Percentiles rank a stretch among this genome's conserved stretches.
These are phyloP conservation scores for Chiua virens DNA, from an alignment of 768 basidiomycete species.

Conservation along the genomic window DNA sequence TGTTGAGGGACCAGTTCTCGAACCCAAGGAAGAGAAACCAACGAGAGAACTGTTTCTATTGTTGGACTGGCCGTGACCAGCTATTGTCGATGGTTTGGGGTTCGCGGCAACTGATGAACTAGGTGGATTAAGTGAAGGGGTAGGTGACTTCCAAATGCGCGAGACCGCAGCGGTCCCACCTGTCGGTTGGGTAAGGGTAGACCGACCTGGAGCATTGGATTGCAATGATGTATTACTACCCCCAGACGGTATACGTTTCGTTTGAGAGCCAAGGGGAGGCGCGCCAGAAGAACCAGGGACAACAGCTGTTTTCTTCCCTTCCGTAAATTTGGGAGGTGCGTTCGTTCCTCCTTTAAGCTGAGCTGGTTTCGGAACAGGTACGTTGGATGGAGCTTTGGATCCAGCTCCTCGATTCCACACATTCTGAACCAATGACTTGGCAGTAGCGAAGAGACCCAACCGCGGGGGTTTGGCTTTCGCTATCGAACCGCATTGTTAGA, in stretches of 20 bases:
- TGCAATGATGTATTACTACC: conserved; percentile 7
- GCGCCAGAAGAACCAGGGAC: conserved; percentile 23
- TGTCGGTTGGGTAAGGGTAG: conserved; percentile 13
- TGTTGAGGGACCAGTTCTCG: conserved; percentile 29
- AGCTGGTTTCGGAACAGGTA: conserved; percentile 29
- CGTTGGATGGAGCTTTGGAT: conserved; percentile 26
- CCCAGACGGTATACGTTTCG: conserved; percentile 17
- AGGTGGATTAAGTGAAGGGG: conserved; percentile 15
- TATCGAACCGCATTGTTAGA: conserved; percentile 27
- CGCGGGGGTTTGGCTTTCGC: conserved; percentile 45
- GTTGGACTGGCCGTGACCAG: conserved; percentile 16
- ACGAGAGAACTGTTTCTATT: conserved; percentile 15
- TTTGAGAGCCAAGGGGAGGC: conserved; percentile 19
- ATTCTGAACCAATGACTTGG: conserved; percentile 69
- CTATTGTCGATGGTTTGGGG: conserved; percentile 14
- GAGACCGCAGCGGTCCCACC: conserved; percentile 6
- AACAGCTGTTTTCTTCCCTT: conserved; percentile 22
- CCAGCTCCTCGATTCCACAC: conserved; percentile 66
- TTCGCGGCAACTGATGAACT: conserved; percentile 12
- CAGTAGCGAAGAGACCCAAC: conserved; percentile 68
- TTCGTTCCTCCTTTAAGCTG: conserved; percentile 15
- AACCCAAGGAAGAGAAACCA: conserved; percentile 41
- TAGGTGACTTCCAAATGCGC: conserved; percentile 21
- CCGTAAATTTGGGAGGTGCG: conserved; percentile 3
- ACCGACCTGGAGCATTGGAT: conserved; percentile 4